phyloP scores from a whole-genome alignment of 192 early-diverging fungal species.

The Dispira simplex region DNA sequence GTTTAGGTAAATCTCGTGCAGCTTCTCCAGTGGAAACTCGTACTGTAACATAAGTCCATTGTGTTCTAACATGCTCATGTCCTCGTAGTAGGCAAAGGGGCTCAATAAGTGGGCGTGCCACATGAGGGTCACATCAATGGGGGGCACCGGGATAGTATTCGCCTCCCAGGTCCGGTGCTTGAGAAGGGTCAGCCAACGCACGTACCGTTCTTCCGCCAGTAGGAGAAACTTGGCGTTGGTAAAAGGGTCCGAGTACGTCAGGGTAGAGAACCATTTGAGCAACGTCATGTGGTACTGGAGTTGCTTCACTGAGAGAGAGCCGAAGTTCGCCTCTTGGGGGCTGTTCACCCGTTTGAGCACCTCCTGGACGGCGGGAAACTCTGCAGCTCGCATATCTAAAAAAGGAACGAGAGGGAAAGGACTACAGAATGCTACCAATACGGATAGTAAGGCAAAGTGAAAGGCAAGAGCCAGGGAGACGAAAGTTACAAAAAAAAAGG shows the following conservation, averaged over 20 bases:
- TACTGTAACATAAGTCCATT: constrained; percentile 21
- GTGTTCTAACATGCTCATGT: constrained; percentile 30
- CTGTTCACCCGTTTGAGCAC: too few relatives aligned
- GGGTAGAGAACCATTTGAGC: constrained; percentile 6
- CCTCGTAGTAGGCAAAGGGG: constrained; percentile 40
- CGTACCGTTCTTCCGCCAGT: constrained; percentile 36
- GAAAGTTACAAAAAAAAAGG: too few relatives aligned
- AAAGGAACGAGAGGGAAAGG: too few relatives aligned
- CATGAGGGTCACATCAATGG: constrained; percentile 35
- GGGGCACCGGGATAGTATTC: constrained; percentile 22
- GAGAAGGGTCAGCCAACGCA: constrained; percentile 30
- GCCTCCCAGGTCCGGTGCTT: constrained; percentile 17
- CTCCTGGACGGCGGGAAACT: too few relatives aligned
- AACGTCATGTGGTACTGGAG: constrained; percentile 8
- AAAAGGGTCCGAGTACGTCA: constrained; percentile 16
- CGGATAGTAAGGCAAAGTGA: too few relatives aligned
- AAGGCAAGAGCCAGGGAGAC: too few relatives aligned
- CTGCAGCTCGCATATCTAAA: too few relatives aligned
- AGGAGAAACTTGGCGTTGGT: constrained; percentile 30
- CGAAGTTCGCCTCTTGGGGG: too few relatives aligned
- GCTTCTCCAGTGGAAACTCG: constrained; percentile 28
- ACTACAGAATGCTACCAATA: too few relatives aligned
- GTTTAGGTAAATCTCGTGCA: constrained; percentile 7
- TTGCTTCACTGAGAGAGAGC: too few relatives aligned
- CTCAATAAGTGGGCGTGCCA: constrained; percentile 45